Evolutionary conservation across 2,329 filamentous ascomycete genomes (phyloP).

Genomic region (Fusarium buharicum): DNA sequence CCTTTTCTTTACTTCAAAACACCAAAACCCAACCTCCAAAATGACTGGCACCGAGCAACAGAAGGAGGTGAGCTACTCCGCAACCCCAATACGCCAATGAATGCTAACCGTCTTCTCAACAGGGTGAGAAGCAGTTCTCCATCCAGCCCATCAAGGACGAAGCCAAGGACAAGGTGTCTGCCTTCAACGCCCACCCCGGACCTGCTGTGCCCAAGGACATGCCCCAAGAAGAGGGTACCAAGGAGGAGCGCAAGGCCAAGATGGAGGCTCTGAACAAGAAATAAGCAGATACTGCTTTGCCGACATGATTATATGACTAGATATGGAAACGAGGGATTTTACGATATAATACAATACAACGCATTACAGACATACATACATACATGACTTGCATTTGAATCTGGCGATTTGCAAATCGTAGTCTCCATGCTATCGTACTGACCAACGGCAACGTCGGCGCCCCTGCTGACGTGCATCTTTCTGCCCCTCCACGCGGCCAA

Average conservation of each 20-base stretch:
- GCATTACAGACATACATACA: slow-evolving; percentile 10
- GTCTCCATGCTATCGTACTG: slow-evolving; percentile 30
- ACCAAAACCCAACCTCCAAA: slow-evolving; percentile 24
- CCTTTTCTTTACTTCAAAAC: slow-evolving; percentile 3
- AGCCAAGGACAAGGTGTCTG: slow-evolving; percentile 59
- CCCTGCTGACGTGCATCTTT: slow-evolving; percentile 28
- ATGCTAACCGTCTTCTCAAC: slow-evolving; percentile 17
- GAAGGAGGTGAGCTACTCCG: slow-evolving; percentile 43
- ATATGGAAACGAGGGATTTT: slow-evolving; percentile 17
- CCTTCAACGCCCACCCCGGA: slow-evolving; percentile 66
- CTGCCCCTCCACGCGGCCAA: slow-evolving; percentile 21
- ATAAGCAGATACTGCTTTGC: slow-evolving; percentile 26
- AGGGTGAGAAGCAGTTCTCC: slow-evolving; percentile 58
- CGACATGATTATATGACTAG: slow-evolving; percentile 40
- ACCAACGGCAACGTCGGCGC: slow-evolving; percentile 23
- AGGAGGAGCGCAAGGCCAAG: slow-evolving; percentile 74
- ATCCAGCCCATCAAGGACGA: slow-evolving; percentile 59
- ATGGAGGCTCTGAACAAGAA: slow-evolving; percentile 73
- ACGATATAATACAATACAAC: slow-evolving; percentile 21
- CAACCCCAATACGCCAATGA: neutral
- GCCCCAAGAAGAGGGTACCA: slow-evolving; percentile 67
- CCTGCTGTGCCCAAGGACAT: slow-evolving; percentile 66
- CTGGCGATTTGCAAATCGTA: slow-evolving; percentile 5
- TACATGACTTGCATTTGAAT: slow-evolving; percentile 3
- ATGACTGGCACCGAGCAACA: slow-evolving; percentile 49